These are phyloP conservation scores for Paramecium sonneborni DNA, from an alignment of 73 alveolate genomes.

Conservation along the genomic window DNA sequence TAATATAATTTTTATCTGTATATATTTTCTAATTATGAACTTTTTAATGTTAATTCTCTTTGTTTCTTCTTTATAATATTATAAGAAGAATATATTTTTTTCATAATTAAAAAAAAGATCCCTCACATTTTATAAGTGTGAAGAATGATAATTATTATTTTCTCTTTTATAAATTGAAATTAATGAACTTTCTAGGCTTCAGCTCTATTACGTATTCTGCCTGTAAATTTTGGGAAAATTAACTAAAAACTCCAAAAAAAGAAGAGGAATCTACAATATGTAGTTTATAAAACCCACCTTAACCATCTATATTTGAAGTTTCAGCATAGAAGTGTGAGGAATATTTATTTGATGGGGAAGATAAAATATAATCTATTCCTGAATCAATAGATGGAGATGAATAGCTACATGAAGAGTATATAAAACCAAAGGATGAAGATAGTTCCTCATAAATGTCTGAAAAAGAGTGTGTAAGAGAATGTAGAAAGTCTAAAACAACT, in stretches of 20 bases:
- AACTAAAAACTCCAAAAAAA: background rate
- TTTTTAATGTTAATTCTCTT: background rate
- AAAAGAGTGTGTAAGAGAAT: background rate
- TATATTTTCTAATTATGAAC: too few species aligned
- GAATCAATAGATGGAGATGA: background rate
- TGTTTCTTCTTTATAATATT: background rate
- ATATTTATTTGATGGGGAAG: background rate
- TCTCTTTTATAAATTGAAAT: conserved; percentile 14
- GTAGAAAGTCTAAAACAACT: conserved; percentile 24
- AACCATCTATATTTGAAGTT: background rate
- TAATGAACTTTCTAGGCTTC: background rate
- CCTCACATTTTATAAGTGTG: background rate
- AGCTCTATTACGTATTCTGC: background rate
- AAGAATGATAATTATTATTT: conserved; percentile 2
- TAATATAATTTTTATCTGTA: too few species aligned
- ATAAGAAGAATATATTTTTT: background rate
- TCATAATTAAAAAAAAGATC: background rate
- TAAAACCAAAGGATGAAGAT: background rate
- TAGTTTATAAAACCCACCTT: background rate
- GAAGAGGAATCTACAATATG: background rate
- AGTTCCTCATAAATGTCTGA: conserved; percentile 20
- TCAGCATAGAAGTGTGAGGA: conserved; percentile 19
- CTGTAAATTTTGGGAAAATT: background rate
- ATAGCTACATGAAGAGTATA: background rate
- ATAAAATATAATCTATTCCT: background rate